These are phyloP conservation scores for Pyrenophora teres DNA, from an alignment of 2,329 filamentous ascomycete genomes.

Conservation along the genomic window DNA sequence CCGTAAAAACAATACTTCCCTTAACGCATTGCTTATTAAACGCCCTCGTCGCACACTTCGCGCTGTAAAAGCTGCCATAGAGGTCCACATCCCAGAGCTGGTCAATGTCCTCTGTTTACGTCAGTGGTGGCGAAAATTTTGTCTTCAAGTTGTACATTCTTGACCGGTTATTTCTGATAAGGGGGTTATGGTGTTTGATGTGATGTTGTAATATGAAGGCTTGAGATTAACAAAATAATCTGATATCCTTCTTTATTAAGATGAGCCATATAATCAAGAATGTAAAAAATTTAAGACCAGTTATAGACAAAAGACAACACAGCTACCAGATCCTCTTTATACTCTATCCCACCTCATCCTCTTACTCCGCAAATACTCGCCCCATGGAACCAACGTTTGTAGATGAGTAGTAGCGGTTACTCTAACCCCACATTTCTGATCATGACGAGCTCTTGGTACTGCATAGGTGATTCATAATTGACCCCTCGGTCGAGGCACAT, in stretches of 20 bases:
- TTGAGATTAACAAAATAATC: no score
- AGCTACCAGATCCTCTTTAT: no score
- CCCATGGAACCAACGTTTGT: slow-evolving; percentile 1
- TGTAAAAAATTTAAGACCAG: no score
- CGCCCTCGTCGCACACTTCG: slow-evolving; percentile 49
- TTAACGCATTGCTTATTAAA: slow-evolving; percentile 54
- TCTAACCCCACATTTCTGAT: slow-evolving; percentile 10
- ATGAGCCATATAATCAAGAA: no score
- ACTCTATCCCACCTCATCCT: background rate
- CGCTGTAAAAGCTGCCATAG: slow-evolving; percentile 54
- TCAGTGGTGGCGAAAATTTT: slow-evolving; percentile 40
- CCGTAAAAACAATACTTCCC: slow-evolving; percentile 55
- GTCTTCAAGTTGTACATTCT: slow-evolving; percentile 31
- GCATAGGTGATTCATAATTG: slow-evolving; percentile 17
- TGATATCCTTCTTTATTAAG: no score
- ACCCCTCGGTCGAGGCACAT: background rate
- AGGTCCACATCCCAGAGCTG: slow-evolving; percentile 53
- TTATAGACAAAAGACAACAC: no score
- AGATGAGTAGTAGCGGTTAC: background rate
- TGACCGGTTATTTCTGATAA: slow-evolving; percentile 24
- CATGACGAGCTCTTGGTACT: slow-evolving; percentile 19
- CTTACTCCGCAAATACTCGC: background rate
- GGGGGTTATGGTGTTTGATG: slow-evolving; percentile 17
- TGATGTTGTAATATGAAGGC: background rate
- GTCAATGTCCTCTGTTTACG: slow-evolving; percentile 49